Evolutionary conservation across 2,329 filamentous ascomycete species (phyloP).

Genomic region (Sphaerostilbella broomeana): DNA sequence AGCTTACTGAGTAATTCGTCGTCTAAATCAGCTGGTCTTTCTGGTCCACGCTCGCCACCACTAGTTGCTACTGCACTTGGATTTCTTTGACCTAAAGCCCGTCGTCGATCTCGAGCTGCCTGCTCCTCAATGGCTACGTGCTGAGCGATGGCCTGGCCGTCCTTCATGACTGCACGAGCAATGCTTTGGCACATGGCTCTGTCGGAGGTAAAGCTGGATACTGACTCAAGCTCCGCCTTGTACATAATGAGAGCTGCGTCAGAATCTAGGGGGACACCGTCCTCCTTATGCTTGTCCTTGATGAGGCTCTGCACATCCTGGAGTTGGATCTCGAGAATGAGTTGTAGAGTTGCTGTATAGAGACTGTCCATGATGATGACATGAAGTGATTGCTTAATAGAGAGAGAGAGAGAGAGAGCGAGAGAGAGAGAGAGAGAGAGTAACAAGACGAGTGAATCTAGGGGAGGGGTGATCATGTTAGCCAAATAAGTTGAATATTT

Average conservation of each 20-base stretch:
- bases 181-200: conserved; percentile 15
- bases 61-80: no score
- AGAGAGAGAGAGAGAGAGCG: no score
- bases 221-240: conserved; percentile 10
- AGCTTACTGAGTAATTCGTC: not conserved
- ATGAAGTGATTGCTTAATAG: no score
- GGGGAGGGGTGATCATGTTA: no score
- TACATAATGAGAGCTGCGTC: conserved; percentile 10
- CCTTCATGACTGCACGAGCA: conserved; percentile 6
- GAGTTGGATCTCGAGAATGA: conserved; percentile 15
- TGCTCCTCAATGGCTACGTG: not conserved
- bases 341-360: conserved; percentile 7
- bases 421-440: no score
- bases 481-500: no score
- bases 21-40: not conserved
- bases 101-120: not conserved
- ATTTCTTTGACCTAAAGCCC: not conserved
- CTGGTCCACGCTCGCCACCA: no score
- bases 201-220: conserved; percentile 3
- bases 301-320: conserved; percentile 9
- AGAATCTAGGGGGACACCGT: conserved; percentile 1
- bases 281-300: conserved; percentile 9
- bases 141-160: conserved; percentile 7
- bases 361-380: not conserved
- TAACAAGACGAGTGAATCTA: no score